Conservation (phyloP, 352 stramenopile genomes). For the Phytophthora rubi region DNA sequence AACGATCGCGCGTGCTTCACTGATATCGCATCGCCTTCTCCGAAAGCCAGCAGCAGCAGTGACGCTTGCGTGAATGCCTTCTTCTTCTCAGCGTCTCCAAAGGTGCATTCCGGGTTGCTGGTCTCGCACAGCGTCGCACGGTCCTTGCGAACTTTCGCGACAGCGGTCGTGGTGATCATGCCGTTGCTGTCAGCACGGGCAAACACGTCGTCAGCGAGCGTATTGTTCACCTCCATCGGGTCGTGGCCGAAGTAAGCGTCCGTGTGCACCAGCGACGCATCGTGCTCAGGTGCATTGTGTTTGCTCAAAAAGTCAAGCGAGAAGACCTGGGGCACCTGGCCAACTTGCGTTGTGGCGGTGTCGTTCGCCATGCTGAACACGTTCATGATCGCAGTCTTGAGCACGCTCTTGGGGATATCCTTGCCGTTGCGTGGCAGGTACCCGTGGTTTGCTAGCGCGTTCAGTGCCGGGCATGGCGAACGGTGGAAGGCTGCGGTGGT, state of each 20-base stretch:
- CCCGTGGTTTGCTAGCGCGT: slow-evolving; percentile 59
- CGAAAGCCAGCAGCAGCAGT: slow-evolving; percentile 36
- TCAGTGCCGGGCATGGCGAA: slow-evolving; percentile 55
- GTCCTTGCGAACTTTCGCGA: slow-evolving; percentile 32
- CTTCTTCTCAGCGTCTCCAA: slow-evolving; percentile 29
- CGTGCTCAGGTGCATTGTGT: slow-evolving; percentile 46
- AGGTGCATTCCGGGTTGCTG: slow-evolving; percentile 37
- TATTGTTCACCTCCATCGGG: slow-evolving; percentile 33
- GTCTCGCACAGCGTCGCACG: slow-evolving; percentile 28
- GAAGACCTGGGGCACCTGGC: slow-evolving; percentile 30
- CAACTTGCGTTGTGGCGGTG: slow-evolving; percentile 18
- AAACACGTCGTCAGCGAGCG: slow-evolving; percentile 34
- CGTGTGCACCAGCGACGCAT: slow-evolving; percentile 44
- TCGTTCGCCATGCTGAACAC: slow-evolving; percentile 44
- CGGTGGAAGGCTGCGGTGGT: slow-evolving; percentile 35
- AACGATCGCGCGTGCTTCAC: slow-evolving; percentile 37
- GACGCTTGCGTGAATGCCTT: slow-evolving; percentile 41
- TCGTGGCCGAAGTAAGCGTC: slow-evolving; percentile 44
- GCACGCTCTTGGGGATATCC: slow-evolving; percentile 28
- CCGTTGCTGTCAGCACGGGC: slow-evolving; percentile 29
- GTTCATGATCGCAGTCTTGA: slow-evolving; percentile 40
- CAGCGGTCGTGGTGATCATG: slow-evolving; percentile 27
- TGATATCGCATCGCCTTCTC: slow-evolving; percentile 28
- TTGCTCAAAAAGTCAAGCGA: slow-evolving; percentile 42
- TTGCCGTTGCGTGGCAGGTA: slow-evolving; percentile 45